Evolutionary conservation across 1,284 basidiomycete genomes (phyloP), one percentile per base, ranked within the genome.

Genomic region (Cryptococcus deneoformans): DNA sequence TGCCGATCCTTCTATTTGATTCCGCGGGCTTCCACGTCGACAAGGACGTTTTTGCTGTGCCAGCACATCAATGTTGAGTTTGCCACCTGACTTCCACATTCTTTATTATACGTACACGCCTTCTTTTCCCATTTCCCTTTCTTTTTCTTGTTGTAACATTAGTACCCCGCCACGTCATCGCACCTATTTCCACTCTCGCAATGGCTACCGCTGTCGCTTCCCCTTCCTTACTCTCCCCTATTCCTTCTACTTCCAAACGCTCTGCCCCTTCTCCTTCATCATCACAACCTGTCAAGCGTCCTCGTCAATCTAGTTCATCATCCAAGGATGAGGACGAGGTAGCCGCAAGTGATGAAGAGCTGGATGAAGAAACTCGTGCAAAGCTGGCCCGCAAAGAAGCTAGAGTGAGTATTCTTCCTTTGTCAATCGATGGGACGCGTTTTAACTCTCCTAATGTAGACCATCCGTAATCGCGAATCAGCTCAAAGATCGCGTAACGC

Each of bases 371-470:
- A 39, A n/a, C n/a, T 5, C 37, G 36, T 24, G 50, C 50, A 14
- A 51, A 51, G 50, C 38, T 29, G 8, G 50, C 50, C 24, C 50
- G 50, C 6, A 51, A 51, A 42, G 50, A 51, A 12, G 50, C 50
- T 16, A 39, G 50, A 36, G 50, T 51, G 50, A 42, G 50, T 43
- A 39, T 11, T 11, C 2, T 37, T 16, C 10, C 10, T 20, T 36
- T 1, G n/a, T 29, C n/a, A 20, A 11, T 48, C 36, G 38, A 16
- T 47, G 46, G 11, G 46, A 47, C 46, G 11, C 24, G 48, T 14
- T 39, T 37, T 16, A 20, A 24, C 37, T 47, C 24, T 14, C 38
- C 29, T 51, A 36, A 51, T 40, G 12, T 11, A 51, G 50, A 39
- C 37, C 12, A 51, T 51, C n/a, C 50, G 50, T 11, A 51, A 51